Evolutionary conservation across 78 protist genomes (phyloP).

Genomic region (Dictyostelium capitatum): DNA sequence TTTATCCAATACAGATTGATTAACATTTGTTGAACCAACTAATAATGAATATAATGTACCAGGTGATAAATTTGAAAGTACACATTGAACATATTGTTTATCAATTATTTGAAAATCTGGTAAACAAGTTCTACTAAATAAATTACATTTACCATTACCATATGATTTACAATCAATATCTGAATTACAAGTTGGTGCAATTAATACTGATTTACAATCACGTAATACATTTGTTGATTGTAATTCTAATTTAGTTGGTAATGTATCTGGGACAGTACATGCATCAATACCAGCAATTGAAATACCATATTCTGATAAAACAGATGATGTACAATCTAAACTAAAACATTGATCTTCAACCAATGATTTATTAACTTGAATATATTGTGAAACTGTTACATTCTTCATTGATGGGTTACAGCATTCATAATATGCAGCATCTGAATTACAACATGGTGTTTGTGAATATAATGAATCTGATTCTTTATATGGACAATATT

Average conservation of each 20-base stretch:
- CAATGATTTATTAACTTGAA: neutral
- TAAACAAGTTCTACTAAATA: conserved; percentile 23
- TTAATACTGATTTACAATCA: neutral
- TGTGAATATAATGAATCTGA: neutral
- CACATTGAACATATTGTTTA: conserved; percentile 42
- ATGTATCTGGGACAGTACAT: neutral
- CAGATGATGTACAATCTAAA: conserved; percentile 33
- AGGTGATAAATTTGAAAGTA: conserved; percentile 7
- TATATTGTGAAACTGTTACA: neutral
- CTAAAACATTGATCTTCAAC: conserved; percentile 33
- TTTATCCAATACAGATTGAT: neutral
- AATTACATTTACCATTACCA: conserved; percentile 8
- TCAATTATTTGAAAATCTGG: neutral
- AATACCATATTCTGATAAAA: conserved; percentile 30
- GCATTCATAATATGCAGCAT: conserved; percentile 2
- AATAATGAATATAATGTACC: neutral
- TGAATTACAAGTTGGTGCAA: neutral
- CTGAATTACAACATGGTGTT: conserved; percentile 54
- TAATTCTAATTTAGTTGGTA: neutral
- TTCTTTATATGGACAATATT: conserved; percentile 15
- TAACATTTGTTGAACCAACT: neutral
- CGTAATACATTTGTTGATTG: neutral
- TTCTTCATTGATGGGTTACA: conserved; percentile 26
- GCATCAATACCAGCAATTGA: conserved; percentile 11
- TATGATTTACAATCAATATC: conserved; percentile 11